Evolutionary conservation across 2,329 filamentous ascomycete species (phyloP).

Genomic region (Penicillium psychrosexuale): DNA sequence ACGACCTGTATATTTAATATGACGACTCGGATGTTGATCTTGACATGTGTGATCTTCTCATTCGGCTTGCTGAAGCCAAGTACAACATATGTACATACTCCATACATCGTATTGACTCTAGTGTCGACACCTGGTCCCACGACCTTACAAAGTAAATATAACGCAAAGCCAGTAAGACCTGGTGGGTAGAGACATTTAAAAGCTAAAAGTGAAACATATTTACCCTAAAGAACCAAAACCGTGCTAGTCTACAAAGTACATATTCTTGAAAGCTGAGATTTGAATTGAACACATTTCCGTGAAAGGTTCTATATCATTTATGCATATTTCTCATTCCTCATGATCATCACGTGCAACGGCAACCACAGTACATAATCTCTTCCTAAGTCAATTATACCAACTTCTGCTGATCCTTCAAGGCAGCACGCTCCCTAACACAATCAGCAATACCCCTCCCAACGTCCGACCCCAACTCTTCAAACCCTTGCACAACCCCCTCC

Average conservation of each 20-base stretch:
- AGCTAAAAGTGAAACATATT: neutral
- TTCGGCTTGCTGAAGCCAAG: neutral
- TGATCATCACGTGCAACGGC: neutral
- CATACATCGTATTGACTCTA: neutral
- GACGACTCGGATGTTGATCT: neutral
- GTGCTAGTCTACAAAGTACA: neutral
- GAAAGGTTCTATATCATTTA: neutral
- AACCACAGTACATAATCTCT: too few relatives aligned
- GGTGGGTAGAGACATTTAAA: neutral
- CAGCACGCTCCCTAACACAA: slow-evolving; percentile 12
- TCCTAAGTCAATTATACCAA: neutral
- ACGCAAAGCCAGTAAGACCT: neutral
- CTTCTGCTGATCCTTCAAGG: neutral
- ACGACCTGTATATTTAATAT: neutral
- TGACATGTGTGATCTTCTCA: slow-evolving; percentile 2
- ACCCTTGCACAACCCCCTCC: slow-evolving; percentile 56
- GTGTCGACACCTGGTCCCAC: neutral
- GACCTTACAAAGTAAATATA: neutral
- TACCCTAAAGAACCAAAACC: neutral
- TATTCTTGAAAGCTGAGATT: neutral
- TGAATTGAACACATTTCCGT: neutral
- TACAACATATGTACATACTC: neutral
- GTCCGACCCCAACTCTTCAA: slow-evolving; percentile 46
- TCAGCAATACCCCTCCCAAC: slow-evolving; percentile 31
- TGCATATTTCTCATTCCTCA: neutral